Evolutionary conservation across 805 yeast genomes (phyloP).

Genomic region (Candida taoyuanica): DNA sequence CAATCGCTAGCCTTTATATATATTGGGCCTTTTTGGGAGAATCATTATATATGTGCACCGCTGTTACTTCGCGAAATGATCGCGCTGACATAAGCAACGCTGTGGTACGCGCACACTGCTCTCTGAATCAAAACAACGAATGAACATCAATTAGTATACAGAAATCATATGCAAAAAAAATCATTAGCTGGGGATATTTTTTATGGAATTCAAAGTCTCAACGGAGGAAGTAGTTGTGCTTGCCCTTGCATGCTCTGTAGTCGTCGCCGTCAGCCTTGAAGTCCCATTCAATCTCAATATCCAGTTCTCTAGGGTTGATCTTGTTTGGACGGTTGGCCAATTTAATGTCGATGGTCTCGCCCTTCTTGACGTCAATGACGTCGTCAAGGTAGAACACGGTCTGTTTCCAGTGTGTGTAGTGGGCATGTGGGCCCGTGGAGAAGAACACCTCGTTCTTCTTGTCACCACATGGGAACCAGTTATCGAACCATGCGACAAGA

Average conservation of each 20-base stretch:
- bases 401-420: conserved; percentile 98
- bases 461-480: conserved; percentile 67
- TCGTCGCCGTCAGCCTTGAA: conserved; percentile 40
- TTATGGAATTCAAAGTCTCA: too few relatives aligned
- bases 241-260: conserved; percentile 52
- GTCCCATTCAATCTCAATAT: conserved; percentile 59
- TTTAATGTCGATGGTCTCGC: conserved; percentile 69
- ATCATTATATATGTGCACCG: too few relatives aligned
- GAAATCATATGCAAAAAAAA: too few relatives aligned
- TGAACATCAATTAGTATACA: too few relatives aligned
- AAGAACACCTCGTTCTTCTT: conserved; percentile 59
- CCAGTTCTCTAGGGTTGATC: conserved; percentile 83
- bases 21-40: not conserved
- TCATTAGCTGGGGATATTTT: too few relatives aligned
- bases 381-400: conserved; percentile 87
- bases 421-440: conserved; percentile 91
- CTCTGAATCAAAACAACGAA: too few relatives aligned
- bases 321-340: conserved; percentile 74
- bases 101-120: too few relatives aligned
- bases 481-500: conserved; percentile 90
- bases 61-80: too few relatives aligned
- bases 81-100: not conserved
- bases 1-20: too few relatives aligned
- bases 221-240: conserved; percentile 68
- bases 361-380: conserved; percentile 69